These are phyloP conservation scores for Botrytis squamosa DNA, from an alignment of 2,329 filamentous ascomycete genomes.

Conservation along the genomic window DNA sequence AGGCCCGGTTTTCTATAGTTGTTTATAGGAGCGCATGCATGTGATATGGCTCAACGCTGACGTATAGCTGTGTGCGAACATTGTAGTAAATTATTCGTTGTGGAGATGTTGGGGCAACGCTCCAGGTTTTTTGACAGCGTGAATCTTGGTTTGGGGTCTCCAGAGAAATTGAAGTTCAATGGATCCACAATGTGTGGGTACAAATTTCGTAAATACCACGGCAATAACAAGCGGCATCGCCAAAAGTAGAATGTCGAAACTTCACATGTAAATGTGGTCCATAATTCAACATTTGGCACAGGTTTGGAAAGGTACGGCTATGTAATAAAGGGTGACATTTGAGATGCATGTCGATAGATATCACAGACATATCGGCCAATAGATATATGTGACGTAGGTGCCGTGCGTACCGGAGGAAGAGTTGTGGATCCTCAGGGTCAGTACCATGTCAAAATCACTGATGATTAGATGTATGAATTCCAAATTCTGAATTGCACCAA, in stretches of 20 bases:
- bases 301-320: background rate
- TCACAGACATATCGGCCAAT: background rate
- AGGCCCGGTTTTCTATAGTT: background rate
- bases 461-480: background rate
- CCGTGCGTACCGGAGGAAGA: background rate
- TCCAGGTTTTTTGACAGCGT: background rate
- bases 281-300: background rate
- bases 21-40: background rate
- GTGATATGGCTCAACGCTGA: constrained; percentile 1
- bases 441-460: background rate
- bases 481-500: background rate
- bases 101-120: background rate
- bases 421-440: background rate
- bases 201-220: background rate
- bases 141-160: constrained; percentile 13
- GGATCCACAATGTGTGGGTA: background rate
- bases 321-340: background rate
- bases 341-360: background rate
- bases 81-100: background rate
- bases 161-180: background rate
- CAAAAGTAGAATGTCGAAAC: background rate
- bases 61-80: background rate
- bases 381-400: background rate
- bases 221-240: background rate
- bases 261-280: background rate